A percentile compares a stretch with the other conserved stretches of the same genome.
Evolutionary conservation across 1,139 yeast genomes (phyloP).

Genomic region (Blastobotrys indianensis): DNA sequence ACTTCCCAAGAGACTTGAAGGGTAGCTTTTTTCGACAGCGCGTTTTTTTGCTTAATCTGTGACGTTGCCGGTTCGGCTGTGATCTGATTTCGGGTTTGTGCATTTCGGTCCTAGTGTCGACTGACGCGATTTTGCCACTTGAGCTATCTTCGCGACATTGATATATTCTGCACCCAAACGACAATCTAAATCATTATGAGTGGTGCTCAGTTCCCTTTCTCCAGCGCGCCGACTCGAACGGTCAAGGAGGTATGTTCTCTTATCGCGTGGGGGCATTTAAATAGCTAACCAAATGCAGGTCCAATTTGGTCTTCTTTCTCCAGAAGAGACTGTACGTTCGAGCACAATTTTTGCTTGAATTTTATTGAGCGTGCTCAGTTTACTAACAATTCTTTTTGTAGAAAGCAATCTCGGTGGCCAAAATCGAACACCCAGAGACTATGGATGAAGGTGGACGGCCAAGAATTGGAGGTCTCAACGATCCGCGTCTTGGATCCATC

Average conservation of each 20-base stretch:
- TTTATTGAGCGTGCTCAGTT: not conserved
- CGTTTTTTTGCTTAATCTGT: no score
- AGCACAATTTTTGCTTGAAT: not conserved
- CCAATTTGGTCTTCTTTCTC: constrained; percentile 95
- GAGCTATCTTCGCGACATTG: no score
- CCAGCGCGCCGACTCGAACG: constrained; percentile 95
- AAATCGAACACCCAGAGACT: constrained; percentile 96
- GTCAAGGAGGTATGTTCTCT: constrained; percentile 71
- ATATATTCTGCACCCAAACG: not conserved
- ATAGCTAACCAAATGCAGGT: constrained; percentile 39
- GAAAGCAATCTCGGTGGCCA: constrained; percentile 94
- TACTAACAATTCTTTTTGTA: constrained; percentile 18
- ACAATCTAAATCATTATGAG: constrained; percentile 30
- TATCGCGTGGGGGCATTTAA: not conserved
- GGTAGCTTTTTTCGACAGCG: no score
- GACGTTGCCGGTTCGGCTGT: no score
- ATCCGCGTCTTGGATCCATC: constrained; percentile 94
- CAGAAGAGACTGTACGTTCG: constrained; percentile 73
- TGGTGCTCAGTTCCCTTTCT: constrained; percentile 68
- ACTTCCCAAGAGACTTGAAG: no score
- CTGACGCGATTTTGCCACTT: no score
- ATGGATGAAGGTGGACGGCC: constrained; percentile 97
- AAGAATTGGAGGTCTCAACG: constrained; percentile 93
- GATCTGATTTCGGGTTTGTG: no score
- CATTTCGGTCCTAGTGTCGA: no score